Conservation (phyloP, 1,284 basidiomycete genomes). For the Agaricales sp. region DNA sequence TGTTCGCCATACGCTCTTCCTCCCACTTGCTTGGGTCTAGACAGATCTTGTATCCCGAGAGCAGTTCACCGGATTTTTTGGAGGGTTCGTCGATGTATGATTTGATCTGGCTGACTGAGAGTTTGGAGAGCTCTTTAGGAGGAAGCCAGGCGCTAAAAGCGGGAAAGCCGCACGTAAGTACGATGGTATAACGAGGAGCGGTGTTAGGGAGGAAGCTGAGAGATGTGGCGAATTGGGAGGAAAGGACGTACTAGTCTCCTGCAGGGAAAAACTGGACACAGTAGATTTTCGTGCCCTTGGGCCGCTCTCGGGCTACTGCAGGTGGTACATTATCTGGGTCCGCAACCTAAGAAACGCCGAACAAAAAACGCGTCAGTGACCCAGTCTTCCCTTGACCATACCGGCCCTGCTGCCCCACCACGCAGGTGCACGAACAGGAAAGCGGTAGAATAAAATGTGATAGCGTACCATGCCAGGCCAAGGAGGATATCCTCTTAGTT, state of each 20-base stretch:
- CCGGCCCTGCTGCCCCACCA: too few relatives aligned
- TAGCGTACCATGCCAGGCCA: constrained; percentile 83
- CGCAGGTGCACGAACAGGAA: too few relatives aligned
- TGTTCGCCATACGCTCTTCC: constrained; percentile 4
- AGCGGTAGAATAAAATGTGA: too few relatives aligned
- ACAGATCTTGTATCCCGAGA: constrained; percentile 76
- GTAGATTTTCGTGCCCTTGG: constrained; percentile 67
- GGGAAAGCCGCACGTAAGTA: constrained; percentile 9
- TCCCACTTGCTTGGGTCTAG: constrained; percentile 76
- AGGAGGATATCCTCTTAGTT: constrained; percentile 87
- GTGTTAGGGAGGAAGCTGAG: background rate
- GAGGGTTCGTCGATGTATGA: constrained; percentile 67
- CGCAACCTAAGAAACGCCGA: constrained; percentile 45
- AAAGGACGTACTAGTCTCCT: constrained; percentile 75
- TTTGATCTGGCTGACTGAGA: constrained; percentile 77
- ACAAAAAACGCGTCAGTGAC: too few relatives aligned
- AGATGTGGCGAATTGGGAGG: too few relatives aligned
- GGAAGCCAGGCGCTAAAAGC: constrained; percentile 72
- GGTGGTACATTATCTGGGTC: constrained; percentile 58
- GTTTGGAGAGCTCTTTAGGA: constrained; percentile 72
- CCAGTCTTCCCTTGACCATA: too few relatives aligned
- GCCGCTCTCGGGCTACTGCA: constrained; percentile 58
- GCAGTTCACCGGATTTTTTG: constrained; percentile 71
- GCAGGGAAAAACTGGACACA: constrained; percentile 85
- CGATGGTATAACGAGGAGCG: constrained; percentile 7